Base-by-base conservation (phyloP, 2,329 filamentous ascomycete genomes). In the Tolypocladium capitatum region DNA sequence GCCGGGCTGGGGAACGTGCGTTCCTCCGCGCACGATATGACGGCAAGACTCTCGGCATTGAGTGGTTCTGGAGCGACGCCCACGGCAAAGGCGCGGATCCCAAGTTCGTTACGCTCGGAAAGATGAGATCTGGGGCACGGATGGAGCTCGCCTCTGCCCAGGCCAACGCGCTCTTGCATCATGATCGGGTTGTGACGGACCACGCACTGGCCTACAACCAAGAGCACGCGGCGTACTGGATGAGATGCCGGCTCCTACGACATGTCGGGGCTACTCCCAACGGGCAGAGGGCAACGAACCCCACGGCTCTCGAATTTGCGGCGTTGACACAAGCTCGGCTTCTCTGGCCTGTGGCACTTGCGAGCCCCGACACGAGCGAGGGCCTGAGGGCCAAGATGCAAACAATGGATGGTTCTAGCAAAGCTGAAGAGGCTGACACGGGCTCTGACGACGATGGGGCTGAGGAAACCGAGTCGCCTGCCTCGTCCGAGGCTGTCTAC, bases 61-160 rank as follows among this genome's bases (percentile, higher is more conserved):
- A 46, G 4, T 49, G 48, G 48, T 47, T 49, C 32, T 49, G 48
- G 48, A 16, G 35, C 44, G 48, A 49, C 21, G 21, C 18, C 8
- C n/a, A 31, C 16, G 44, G 48, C 10, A 49, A 49, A 43, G 48
- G 43, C 10, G 35, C 31, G 11, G 34, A 49, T 20, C n/a, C 28
- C 21, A 18, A 18, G 11, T 32, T 33, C 35, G 18, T 46, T 13
- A 16, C 21, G 1, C 34, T 18, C 8, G 11, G n/a, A 14, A n/a
- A 9, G 34, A 6, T 9, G 18, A 21, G 8, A n/a, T 4, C 3
- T 5, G 20, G n/a, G 24, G 11, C 4, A 2, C 13, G 31, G 20
- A 21, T 41, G 18, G 42, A 18, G 27, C 42, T 32, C 4, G 18
- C 4, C n/a, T 13, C 42, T 8, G 42, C 42, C 18, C 42, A 44